Conservation (phyloP, 805 yeast species). For the Metschnikowia cubensis region DNA sequence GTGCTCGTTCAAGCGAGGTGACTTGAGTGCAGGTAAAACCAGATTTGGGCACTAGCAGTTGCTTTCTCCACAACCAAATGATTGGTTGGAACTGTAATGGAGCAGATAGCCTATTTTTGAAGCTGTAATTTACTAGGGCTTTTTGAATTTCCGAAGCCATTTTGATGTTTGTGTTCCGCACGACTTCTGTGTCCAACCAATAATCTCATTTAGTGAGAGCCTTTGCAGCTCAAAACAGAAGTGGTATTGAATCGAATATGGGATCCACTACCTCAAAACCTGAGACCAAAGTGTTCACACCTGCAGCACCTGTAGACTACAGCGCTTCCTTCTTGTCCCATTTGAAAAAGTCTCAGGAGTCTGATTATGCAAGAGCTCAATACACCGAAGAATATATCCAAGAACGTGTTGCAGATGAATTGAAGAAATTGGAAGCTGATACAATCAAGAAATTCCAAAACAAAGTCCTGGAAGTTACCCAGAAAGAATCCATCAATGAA, state of each 20-base stretch:
- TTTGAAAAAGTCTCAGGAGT: constrained; percentile 58
- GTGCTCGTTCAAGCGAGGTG: constrained; percentile 1
- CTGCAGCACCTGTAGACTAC: constrained; percentile 64
- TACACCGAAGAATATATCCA: constrained; percentile 63
- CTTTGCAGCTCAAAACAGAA: constrained; percentile 1
- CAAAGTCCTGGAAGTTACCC: constrained; percentile 42
- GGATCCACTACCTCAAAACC: constrained; percentile 60
- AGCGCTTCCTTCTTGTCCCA: constrained; percentile 60
- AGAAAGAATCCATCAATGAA: constrained; percentile 31
- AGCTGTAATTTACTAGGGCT: not conserved
- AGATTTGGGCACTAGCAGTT: not conserved
- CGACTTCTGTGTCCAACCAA: constrained; percentile 5
- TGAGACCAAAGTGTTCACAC: constrained; percentile 62
- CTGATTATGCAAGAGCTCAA: constrained; percentile 69
- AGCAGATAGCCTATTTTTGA: too few relatives aligned
- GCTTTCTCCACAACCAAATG: not conserved
- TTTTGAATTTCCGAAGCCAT: not conserved
- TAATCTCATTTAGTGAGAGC: constrained; percentile 1
- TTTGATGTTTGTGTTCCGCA: constrained; percentile 1
- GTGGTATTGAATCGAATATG: constrained; percentile 31
- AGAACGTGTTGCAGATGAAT: constrained; percentile 56
- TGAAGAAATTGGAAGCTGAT: constrained; percentile 50
- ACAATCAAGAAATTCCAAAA: constrained; percentile 50
- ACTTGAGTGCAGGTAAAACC: constrained; percentile 2
- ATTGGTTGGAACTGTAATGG: not conserved